phyloP scores from a whole-genome alignment of 495 filamentous ascomycete species.

The Aspergillus egyptiacus region DNA sequence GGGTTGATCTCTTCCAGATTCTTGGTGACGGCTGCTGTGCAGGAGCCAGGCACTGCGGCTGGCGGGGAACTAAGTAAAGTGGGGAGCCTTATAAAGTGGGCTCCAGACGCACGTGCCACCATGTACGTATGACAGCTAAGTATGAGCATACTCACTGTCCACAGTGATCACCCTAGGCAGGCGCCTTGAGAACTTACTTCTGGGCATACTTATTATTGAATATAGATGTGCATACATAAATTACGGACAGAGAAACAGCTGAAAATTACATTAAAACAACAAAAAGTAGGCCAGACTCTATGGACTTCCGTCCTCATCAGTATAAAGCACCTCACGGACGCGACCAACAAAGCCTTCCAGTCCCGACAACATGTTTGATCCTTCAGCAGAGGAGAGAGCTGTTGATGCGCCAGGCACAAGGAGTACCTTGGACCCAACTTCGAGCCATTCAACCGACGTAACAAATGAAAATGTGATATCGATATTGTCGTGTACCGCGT shows the following conservation, averaged over 20 bases:
- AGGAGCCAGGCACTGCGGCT: neutral
- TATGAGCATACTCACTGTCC: too few relatives aligned
- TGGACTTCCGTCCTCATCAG: constrained; percentile 9
- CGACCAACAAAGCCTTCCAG: constrained; percentile 47
- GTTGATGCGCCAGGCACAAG: constrained; percentile 59
- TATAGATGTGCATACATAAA: too few relatives aligned
- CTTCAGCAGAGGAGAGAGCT: constrained; percentile 27
- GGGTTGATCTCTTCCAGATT: neutral
- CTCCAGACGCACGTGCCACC: neutral
- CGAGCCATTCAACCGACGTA: constrained; percentile 76
- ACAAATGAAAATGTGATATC: constrained; percentile 72
- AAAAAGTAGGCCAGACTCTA: neutral
- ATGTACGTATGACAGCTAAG: neutral
- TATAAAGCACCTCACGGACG: constrained; percentile 32
- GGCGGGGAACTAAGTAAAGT: too few relatives aligned
- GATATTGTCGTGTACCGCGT: constrained; percentile 33
- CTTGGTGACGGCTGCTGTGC: constrained; percentile 4
- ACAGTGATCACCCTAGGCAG: too few relatives aligned
- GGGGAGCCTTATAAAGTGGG: neutral
- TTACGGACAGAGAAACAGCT: neutral
- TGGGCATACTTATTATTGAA: too few relatives aligned
- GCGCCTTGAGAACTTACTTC: too few relatives aligned
- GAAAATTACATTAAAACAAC: neutral
- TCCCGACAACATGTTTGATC: constrained; percentile 25
- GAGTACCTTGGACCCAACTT: constrained; percentile 70